Base-by-base conservation (phyloP, 805 yeast species). In the Lipomyces sp. region DNA sequence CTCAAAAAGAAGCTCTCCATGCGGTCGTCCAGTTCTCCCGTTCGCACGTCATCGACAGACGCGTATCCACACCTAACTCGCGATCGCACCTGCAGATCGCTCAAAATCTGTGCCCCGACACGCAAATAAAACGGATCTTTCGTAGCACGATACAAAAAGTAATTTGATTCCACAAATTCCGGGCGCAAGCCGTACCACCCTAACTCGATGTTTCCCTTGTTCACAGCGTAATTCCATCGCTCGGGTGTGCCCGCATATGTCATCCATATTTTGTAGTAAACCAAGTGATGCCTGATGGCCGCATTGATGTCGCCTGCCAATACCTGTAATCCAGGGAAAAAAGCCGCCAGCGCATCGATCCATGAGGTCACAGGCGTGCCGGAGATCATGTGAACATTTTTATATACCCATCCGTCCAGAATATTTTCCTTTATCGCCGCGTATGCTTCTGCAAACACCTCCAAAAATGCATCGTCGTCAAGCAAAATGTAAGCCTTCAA, bases 1-100 rank as follows among this genome's bases (percentile, higher is more conserved):
- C 95, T 82, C 53, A 90, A 64, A 4, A 87, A 95, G 72, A 90
- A 90, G 4, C 93, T 80, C 63, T 90, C 98, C 96, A 89, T 89
- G 47, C 96, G 72, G 66, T 89, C 82, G 58, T 86, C 90, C 47
- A 69, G 66, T 44, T 71, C 68, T 0, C 86, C 86, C 0, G 79
- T 76, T 18, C 81, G 66, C 1, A 90, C 72, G 62, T 90, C 84
- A 55, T 81, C 83, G 14, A 79, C 64, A 0, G 96, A 95, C 5
- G 85, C 77, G 64, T 86, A 84, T 2, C 98, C 98, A 71, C 97
- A 90, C 1, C 72, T 68, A 0, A 81, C 77, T 53, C 70, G 73
- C 64, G 77, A 84, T 39, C 72, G 69, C 1, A 69, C 66, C 49
- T 79, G 70, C 26, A 85, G 74, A 49, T 82, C 79, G 1, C 74